Evolutionary conservation across 257 asterid species (phyloP), one percentile per base, ranked within the genome.

Genomic region (Pogostemon cablin): DNA sequence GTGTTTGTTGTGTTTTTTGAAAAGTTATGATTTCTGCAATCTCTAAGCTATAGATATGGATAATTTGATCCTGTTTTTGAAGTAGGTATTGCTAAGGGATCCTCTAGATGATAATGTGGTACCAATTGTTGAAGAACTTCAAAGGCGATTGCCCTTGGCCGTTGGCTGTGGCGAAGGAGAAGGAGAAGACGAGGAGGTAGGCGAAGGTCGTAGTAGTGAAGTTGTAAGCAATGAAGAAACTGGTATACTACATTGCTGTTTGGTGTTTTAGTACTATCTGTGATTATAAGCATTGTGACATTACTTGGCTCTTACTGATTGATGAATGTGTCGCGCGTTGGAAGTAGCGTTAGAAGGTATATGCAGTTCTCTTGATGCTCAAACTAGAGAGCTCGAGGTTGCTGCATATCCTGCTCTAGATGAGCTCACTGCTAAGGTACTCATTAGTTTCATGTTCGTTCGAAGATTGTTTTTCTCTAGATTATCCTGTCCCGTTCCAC

Each of bases 361-460:
- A 12, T 93, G 97, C 63, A 90, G 84, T 60, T 86, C 81, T 69
- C 96, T 93, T 54, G 98, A 90, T 75, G 81, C 92, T 3, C 92
- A 87, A 17, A 86, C 96, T 38, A 75, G 91, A 72, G 96, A 93
- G 32, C 75, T 90, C 79, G 98, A 93, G 84, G 79, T 84, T 71
- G 89, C 83, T 76, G 92, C 97, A 75, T 93, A 93, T 77, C 98
- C 96, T 38, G 98, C 98, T 81, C 75, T 93, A 7, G 98, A 93
- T 78, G 96, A 87, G 55, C 92, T 90, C 72, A 93, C 97, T 46
- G 86, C 96, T 60, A 87, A 88, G 97, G 98, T 85, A 54, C 4
- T 20, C 25, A 20, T 20, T 20, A 20, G 10, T 55, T n/a, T 15
- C 52, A 12, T 65, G 55, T 12, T 47, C 25, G 25, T 20, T 20